These are phyloP conservation scores for Nicotiana noctiflora DNA, from an alignment of 257 asterid species.

Conservation along the genomic window DNA sequence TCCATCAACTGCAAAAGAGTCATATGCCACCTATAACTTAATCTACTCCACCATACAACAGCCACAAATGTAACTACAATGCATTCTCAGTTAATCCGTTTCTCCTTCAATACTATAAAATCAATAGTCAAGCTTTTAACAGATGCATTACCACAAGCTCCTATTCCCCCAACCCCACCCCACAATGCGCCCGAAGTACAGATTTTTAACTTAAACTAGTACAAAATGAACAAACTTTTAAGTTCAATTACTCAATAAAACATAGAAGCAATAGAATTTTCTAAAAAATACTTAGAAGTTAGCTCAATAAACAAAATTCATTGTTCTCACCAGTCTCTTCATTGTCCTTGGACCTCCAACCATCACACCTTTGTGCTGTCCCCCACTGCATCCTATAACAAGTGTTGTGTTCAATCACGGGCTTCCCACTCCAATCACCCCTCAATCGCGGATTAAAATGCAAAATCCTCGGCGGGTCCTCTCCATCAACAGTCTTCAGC, in stretches of 20 bases:
- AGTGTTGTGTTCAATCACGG: constrained; percentile 88
- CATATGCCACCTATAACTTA: neutral
- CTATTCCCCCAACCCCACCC: neutral
- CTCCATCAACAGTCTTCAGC: constrained; percentile 80
- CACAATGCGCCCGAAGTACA: neutral
- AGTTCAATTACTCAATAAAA: neutral
- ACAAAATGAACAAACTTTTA: neutral
- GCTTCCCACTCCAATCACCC: constrained; percentile 96
- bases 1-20: constrained; percentile 59
- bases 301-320: constrained; percentile 11
- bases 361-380: constrained; percentile 76
- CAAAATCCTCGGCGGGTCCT: constrained; percentile 86
- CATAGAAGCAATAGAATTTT: neutral
- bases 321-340: constrained; percentile 75
- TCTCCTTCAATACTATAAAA: neutral
- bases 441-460: constrained; percentile 83
- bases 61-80: neutral
- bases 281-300: neutral
- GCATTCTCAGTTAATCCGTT: neutral
- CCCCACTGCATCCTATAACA: constrained; percentile 99
- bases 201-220: neutral
- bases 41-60: neutral
- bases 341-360: constrained; percentile 69
- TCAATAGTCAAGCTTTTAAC: neutral
- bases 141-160: neutral